Percentiles rank a stretch among this genome's conserved stretches.
Conservation (phyloP, 805 yeast genomes). For the Hanseniaspora thailandica region DNA sequence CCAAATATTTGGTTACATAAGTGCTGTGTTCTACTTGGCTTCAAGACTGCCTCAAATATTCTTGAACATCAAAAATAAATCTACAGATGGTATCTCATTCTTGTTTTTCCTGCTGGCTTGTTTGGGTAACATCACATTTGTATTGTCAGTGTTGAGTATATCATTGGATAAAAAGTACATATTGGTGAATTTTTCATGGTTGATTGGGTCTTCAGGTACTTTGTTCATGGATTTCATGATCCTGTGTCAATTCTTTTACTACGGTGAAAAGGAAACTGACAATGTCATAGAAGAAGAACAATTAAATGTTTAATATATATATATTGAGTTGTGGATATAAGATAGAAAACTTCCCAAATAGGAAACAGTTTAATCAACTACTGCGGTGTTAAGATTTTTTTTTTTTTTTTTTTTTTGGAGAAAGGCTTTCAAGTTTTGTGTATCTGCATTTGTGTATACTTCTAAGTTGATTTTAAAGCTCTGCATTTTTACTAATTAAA, state of each 20-base stretch:
- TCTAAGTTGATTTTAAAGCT: no score
- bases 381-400: no score
- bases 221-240: conserved; percentile 70
- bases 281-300: background rate
- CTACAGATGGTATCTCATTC: conserved; percentile 91
- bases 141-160: conserved; percentile 67
- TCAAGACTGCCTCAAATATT: conserved; percentile 88
- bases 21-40: conserved; percentile 67
- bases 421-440: no score
- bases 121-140: conserved; percentile 84
- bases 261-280: conserved; percentile 30
- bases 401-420: no score
- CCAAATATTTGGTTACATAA: conserved; percentile 72
- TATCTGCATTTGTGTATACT: no score
- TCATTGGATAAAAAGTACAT: conserved; percentile 60
- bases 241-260: conserved; percentile 73
- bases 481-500: no score
- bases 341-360: background rate
- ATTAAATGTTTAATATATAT: no score
- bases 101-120: conserved; percentile 91
- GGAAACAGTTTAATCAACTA: background rate
- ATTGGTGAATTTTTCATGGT: conserved; percentile 80
- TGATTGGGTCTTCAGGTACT: conserved; percentile 85
- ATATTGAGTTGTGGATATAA: no score
- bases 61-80: conserved; percentile 71